Base-by-base conservation (phyloP, 768 basidiomycete genomes). In the Pseudohyphozyma bogoriensis region DNA sequence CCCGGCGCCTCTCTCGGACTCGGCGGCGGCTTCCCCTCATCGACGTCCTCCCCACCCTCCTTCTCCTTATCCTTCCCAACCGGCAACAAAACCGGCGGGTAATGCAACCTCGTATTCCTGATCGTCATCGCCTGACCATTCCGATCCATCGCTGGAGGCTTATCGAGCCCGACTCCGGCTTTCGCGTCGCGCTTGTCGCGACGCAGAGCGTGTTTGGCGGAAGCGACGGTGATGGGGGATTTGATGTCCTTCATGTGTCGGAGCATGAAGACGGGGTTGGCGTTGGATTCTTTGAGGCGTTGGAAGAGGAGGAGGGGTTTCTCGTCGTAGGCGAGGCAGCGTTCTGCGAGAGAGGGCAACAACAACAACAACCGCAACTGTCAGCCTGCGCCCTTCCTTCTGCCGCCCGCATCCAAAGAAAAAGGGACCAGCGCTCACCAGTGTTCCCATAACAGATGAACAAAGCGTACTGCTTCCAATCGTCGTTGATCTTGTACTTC, bases 381-480 rank as follows among this genome's bases (percentile, higher is more conserved):
- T 86, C 63, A 8, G 15, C 28, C 26, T 35, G 26, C 11, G 35
- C 45, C 18, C 33, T 5, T 26, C 15, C 12, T 16, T 20, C 10
- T 28, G 1, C 35, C 13, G 36, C 16, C 15, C 35, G 35, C 5
- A 50, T 18, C 20, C 16, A 26, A 47, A 31, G 4, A 20, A 32
- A 31, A 24, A n/a, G 16, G 15, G 16, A 31, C 32, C 81, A n/a
- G n/a, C n/a, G n/a, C n/a, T 68, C 71, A 90, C 92, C 89, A 55
- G 90, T 79, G 55, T 85, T 85, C 15, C 92, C 93, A 73, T 93
- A 96, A 69, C 93, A 97, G 62, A 99, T 97, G 76, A 99, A 99
- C 85, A 99, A 87, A 32, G 95, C 95, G 76, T 97, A 99, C 70
- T 90, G 88, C 77, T 90, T 86, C 95, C 95, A 99, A 73, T 88